phyloP scores from a whole-genome alignment of 495 filamentous ascomycete species.

The Talaromyces nanjingensis region DNA sequence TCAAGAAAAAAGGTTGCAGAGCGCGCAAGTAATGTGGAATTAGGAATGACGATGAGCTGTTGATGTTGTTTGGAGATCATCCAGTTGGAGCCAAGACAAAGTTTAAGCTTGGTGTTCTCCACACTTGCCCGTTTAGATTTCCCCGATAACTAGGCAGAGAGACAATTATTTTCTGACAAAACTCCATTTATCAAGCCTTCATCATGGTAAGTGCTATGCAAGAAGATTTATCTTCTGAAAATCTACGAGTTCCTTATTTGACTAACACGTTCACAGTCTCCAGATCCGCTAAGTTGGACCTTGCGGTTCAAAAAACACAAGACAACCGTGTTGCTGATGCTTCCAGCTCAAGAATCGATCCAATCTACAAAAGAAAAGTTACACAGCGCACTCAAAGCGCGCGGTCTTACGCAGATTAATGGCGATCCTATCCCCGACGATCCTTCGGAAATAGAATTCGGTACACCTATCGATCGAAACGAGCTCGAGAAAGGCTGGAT shows the following conservation, averaged over 20 bases:
- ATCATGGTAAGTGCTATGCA: slow-evolving; percentile 17
- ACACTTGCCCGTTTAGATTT: background rate
- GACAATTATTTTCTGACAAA: background rate
- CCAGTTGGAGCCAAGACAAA: background rate
- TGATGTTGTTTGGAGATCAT: background rate
- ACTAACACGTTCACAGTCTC: slow-evolving; percentile 12
- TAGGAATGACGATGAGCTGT: background rate
- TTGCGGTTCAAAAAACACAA: slow-evolving; percentile 74
- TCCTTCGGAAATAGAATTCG: slow-evolving; percentile 45
- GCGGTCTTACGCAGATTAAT: slow-evolving; percentile 36
- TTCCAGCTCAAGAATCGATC: slow-evolving; percentile 55
- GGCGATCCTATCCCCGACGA: slow-evolving; percentile 40
- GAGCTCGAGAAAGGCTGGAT: slow-evolving; percentile 54
- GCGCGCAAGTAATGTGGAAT: background rate
- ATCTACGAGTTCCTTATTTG: background rate
- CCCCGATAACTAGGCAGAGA: background rate
- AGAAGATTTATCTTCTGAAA: background rate
- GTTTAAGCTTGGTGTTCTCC: background rate
- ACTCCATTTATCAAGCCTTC: background rate
- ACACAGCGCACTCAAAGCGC: slow-evolving; percentile 42
- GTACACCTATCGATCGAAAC: slow-evolving; percentile 44
- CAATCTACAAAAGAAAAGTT: slow-evolving; percentile 55
- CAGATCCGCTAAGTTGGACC: slow-evolving; percentile 46
- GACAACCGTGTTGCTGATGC: slow-evolving; percentile 68
- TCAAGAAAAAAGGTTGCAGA: too few relatives aligned